A percentile compares a stretch with the other conserved stretches of the same genome.
Conservation (phyloP, 176 grass and related monocot genomes). For the Musa schizocarpa region DNA sequence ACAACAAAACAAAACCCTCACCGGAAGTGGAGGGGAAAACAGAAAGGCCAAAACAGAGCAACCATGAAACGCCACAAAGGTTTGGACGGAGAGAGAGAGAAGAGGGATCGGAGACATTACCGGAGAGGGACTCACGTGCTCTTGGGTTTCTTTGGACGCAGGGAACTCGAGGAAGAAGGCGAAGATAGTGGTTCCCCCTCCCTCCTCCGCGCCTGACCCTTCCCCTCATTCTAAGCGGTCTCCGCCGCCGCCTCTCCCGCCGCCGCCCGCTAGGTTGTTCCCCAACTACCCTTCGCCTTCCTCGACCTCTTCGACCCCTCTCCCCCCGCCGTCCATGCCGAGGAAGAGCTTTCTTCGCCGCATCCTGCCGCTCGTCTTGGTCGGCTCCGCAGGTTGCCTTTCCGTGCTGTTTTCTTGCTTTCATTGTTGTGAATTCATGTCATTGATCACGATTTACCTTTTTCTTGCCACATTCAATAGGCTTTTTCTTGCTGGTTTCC, state of each 20-base stretch:
- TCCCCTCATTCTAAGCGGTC: not conserved
- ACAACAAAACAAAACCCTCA: too few relatives aligned
- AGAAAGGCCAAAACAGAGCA: not conserved
- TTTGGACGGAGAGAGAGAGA: not conserved
- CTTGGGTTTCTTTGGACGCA: not conserved
- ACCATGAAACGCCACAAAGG: not conserved
- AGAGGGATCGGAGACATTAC: not conserved
- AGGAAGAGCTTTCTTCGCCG: slow-evolving; percentile 13
- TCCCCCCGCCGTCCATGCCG: slow-evolving; percentile 29
- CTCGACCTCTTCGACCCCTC: slow-evolving; percentile 8
- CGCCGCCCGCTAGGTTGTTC: slow-evolving; percentile 10
- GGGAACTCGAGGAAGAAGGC: slow-evolving; percentile 16
- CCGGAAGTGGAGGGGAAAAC: rapidly evolving
- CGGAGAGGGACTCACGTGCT: not conserved
- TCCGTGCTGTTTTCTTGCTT: not conserved
- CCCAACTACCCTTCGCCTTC: slow-evolving; percentile 5
- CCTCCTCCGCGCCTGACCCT: not conserved
- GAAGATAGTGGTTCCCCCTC: not conserved
- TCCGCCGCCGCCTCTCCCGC: not conserved
- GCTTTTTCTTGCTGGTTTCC: too few relatives aligned
- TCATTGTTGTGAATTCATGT: not conserved
- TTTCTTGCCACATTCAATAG: not conserved
- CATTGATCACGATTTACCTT: not conserved
- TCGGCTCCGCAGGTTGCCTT: slow-evolving; percentile 20
- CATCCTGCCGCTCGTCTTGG: slow-evolving; percentile 16